phyloP scores from a whole-genome alignment of 345 rosid species.

The Salix brachista region DNA sequence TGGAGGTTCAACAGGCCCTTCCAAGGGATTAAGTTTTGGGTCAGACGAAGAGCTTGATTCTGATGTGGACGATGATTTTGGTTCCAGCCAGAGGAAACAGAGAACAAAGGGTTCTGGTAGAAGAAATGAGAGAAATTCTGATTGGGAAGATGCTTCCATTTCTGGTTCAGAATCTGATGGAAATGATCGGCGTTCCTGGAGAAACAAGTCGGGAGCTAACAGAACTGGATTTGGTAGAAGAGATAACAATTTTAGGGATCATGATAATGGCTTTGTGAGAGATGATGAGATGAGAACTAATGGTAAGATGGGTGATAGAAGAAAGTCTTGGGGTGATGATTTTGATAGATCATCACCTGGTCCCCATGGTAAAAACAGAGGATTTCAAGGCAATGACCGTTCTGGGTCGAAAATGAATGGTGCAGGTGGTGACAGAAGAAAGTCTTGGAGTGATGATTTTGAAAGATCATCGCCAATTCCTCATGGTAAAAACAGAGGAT shows the following conservation, averaged over 20 bases:
- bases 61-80: conserved; percentile 46
- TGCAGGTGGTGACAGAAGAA: conserved; percentile 19
- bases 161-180: conserved; percentile 47
- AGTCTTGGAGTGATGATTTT: conserved; percentile 6
- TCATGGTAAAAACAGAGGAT: conserved; percentile 28
- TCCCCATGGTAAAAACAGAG: conserved; percentile 27
- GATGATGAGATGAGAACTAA: conserved; percentile 16
- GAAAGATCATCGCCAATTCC: conserved; percentile 19
- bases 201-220: conserved; percentile 24
- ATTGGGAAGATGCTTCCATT: conserved; percentile 27
- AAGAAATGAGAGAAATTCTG: conserved; percentile 36
- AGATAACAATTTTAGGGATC: conserved; percentile 29
- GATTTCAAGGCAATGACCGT: conserved; percentile 13
- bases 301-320: conserved; percentile 34
- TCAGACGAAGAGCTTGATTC: conserved; percentile 64
- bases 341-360: conserved; percentile 22
- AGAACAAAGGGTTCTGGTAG: conserved; percentile 23
- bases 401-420: conserved; percentile 16
- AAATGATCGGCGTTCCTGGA: conserved; percentile 21
- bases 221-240: conserved; percentile 26
- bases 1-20: conserved; percentile 32
- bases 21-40: conserved; percentile 54
- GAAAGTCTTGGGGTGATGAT: conserved; percentile 21
- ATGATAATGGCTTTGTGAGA: conserved; percentile 21
- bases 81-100: conserved; percentile 26